phyloP scores from a whole-genome alignment of 306 rosid species.

The Abrus pulchellus region DNA sequence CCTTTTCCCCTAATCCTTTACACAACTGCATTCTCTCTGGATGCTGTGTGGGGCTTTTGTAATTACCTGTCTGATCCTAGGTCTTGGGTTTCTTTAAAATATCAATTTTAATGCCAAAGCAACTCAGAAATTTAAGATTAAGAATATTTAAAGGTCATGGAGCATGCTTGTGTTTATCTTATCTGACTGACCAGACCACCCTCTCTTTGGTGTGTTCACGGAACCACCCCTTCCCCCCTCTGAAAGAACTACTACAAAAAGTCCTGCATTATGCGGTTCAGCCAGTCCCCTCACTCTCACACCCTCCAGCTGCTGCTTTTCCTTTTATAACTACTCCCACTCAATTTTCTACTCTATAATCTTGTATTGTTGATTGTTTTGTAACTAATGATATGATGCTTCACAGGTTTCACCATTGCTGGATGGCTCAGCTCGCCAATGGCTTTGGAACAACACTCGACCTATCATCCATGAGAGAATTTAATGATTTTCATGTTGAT shows the following conservation, averaged over 20 bases:
- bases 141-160: slow-evolving; percentile 9
- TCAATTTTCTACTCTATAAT: slow-evolving; percentile 3
- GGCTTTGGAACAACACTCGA: slow-evolving; percentile 93
- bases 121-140: slow-evolving; percentile 20
- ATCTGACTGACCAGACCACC: background rate
- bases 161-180: slow-evolving; percentile 7
- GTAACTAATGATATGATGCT: slow-evolving; percentile 43
- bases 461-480: slow-evolving; percentile 56
- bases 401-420: slow-evolving; percentile 86
- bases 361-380: background rate
- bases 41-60: background rate
- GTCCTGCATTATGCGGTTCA: slow-evolving; percentile 2
- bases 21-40: slow-evolving; percentile 22
- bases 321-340: background rate
- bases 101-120: slow-evolving; percentile 8
- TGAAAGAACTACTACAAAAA: background rate
- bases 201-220: background rate
- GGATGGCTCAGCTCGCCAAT: slow-evolving; percentile 75
- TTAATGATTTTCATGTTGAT: slow-evolving; percentile 36
- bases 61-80: background rate
- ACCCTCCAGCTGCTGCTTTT: background rate
- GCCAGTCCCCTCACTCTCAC: background rate
- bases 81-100: slow-evolving; percentile 15
- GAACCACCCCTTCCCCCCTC: background rate
- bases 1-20: background rate